phyloP scores from a whole-genome alignment of 2,329 filamentous ascomycete species.

The Didymella pinodella region DNA sequence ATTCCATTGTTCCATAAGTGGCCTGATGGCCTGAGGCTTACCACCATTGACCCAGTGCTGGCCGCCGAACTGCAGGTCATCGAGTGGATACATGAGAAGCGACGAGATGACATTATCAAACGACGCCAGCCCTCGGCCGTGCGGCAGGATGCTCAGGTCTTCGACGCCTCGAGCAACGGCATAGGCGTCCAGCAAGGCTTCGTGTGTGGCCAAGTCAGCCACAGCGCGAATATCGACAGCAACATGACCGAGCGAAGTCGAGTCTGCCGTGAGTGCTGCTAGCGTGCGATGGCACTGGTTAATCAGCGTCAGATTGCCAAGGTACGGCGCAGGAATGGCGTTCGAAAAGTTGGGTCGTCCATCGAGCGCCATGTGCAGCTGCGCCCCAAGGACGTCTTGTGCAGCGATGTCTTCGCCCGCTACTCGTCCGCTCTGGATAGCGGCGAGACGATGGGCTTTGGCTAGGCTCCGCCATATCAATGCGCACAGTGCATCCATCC shows the following conservation, averaged over 20 bases:
- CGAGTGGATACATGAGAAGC: background rate
- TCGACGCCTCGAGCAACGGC: background rate
- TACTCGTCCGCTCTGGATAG: too few relatives aligned
- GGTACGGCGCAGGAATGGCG: background rate
- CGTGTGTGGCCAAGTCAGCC: background rate
- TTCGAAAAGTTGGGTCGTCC: too few relatives aligned
- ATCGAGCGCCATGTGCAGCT: too few relatives aligned
- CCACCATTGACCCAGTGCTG: background rate
- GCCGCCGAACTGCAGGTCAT: background rate
- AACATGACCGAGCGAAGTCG: background rate
- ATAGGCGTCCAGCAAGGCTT: conserved; percentile 1
- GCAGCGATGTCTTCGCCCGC: too few relatives aligned
- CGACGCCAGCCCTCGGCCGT: background rate
- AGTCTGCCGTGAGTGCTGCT: background rate
- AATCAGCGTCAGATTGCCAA: conserved; percentile 1
- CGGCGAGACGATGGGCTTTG: too few relatives aligned
- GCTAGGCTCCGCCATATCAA: too few relatives aligned
- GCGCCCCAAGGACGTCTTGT: too few relatives aligned
- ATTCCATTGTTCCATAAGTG: background rate
- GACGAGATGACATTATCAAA: background rate
- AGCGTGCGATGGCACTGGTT: conserved; percentile 1
- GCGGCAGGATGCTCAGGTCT: background rate
- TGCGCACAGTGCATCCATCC: too few relatives aligned
- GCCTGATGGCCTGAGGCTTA: background rate
- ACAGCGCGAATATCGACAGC: background rate